Conservation (phyloP, 2,329 filamentous ascomycete species). For the Coleophoma cylindrospora region DNA sequence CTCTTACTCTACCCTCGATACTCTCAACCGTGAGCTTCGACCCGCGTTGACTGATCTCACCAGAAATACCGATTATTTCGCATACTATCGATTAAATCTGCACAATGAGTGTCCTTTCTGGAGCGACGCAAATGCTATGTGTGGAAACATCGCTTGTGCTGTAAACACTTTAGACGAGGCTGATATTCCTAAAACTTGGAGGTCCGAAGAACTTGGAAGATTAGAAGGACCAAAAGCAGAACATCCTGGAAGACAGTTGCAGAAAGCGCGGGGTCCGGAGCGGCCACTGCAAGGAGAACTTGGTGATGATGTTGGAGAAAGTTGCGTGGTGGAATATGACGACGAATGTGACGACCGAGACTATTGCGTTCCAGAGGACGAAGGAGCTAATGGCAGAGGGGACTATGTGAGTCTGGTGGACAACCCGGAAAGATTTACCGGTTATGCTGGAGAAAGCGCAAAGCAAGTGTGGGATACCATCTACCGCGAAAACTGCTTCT, state of each 20-base stretch:
- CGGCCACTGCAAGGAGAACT: slow-evolving; percentile 76
- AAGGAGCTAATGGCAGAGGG: slow-evolving; percentile 78
- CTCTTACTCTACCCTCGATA: slow-evolving; percentile 86
- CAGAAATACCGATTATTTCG: slow-evolving; percentile 91
- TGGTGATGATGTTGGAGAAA: slow-evolving; percentile 85
- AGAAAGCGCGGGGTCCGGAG: slow-evolving; percentile 61
- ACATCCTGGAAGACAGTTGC: slow-evolving; percentile 74
- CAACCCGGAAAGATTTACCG: slow-evolving; percentile 94
- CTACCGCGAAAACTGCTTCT: slow-evolving; percentile 96
- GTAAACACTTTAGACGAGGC: slow-evolving; percentile 95
- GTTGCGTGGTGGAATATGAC: slow-evolving; percentile 94
- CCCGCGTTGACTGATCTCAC: slow-evolving; percentile 78
- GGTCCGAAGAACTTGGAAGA: slow-evolving; percentile 86
- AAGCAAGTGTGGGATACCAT: slow-evolving; percentile 95
- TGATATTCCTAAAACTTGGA: slow-evolving; percentile 88
- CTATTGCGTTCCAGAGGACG: slow-evolving; percentile 94
- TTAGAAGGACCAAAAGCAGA: slow-evolving; percentile 86
- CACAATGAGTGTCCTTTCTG: slow-evolving; percentile 96
- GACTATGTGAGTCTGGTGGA: slow-evolving; percentile 93
- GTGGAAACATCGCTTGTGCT: slow-evolving; percentile 93
- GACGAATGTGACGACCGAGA: slow-evolving; percentile 96
- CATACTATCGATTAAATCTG: slow-evolving; percentile 91
- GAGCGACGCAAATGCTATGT: slow-evolving; percentile 89
- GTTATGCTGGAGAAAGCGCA: slow-evolving; percentile 79
- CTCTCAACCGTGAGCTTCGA: slow-evolving; percentile 71